phyloP scores from a whole-genome alignment of 805 yeast species.

The Tetrapisispora iriomotensis region DNA sequence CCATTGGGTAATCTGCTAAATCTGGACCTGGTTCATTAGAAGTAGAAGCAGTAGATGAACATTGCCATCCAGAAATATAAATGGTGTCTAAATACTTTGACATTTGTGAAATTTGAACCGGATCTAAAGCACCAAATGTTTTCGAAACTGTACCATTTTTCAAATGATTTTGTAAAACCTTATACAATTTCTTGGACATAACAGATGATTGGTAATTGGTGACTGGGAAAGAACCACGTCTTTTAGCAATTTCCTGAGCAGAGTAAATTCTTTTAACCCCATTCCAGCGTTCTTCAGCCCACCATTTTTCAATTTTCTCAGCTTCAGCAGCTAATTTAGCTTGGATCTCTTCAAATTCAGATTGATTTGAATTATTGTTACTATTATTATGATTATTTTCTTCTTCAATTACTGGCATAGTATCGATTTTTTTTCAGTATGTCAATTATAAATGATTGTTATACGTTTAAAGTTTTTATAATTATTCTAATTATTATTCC shows the following conservation, averaged over 20 bases:
- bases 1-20: conserved; percentile 97
- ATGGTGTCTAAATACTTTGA: conserved; percentile 87
- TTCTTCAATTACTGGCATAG: too few species aligned
- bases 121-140: conserved; percentile 95
- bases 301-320: conserved; percentile 73
- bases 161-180: conserved; percentile 54
- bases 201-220: conserved; percentile 64
- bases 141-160: conserved; percentile 61
- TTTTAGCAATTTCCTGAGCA: conserved; percentile 79
- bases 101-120: conserved; percentile 94
- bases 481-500: too few species aligned
- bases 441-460: too few species aligned
- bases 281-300: conserved; percentile 88
- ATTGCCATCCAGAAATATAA: conserved; percentile 98
- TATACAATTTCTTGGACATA: conserved; percentile 76
- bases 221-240: conserved; percentile 67
- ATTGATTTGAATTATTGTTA: background rate
- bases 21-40: conserved; percentile 98
- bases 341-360: conserved; percentile 11
- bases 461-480: too few species aligned
- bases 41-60: conserved; percentile 94
- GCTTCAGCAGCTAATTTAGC: conserved; percentile 38
- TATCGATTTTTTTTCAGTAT: too few species aligned
- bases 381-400: too few species aligned
- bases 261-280: conserved; percentile 80